phyloP scores from a whole-genome alignment of 306 rosid species.

The Prunus mira region DNA sequence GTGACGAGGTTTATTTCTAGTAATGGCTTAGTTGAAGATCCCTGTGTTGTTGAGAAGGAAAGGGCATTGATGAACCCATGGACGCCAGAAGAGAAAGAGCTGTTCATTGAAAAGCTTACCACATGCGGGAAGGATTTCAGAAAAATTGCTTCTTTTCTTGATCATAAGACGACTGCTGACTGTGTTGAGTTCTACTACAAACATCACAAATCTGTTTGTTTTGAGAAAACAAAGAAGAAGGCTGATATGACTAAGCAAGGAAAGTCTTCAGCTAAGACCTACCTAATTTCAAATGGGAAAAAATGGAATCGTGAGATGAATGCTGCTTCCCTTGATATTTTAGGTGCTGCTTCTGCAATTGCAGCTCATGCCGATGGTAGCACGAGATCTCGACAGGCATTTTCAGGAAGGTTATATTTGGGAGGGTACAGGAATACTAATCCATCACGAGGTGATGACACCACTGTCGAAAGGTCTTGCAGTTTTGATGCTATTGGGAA shows the following conservation, averaged over 20 bases:
- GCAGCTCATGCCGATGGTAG: slow-evolving; percentile 53
- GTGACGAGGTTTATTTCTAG: slow-evolving; percentile 58
- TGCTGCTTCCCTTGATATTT: slow-evolving; percentile 76
- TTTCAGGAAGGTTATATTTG: slow-evolving; percentile 41
- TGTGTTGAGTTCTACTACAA: slow-evolving; percentile 95
- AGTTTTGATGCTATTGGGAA: slow-evolving; percentile 55
- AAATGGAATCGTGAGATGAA: slow-evolving; percentile 71
- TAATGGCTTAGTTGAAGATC: slow-evolving; percentile 91
- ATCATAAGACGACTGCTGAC: slow-evolving; percentile 92
- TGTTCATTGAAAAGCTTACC: slow-evolving; percentile 67
- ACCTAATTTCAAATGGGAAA: slow-evolving; percentile 53
- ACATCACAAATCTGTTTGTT: slow-evolving; percentile 79
- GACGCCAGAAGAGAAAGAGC: slow-evolving; percentile 62
- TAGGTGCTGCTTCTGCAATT: slow-evolving; percentile 80
- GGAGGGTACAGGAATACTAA: slow-evolving; percentile 45
- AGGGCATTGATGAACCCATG: slow-evolving; percentile 81
- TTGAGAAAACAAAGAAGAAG: slow-evolving; percentile 60
- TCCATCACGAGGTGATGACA: slow-evolving; percentile 34
- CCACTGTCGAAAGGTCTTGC: slow-evolving; percentile 37
- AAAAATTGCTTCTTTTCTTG: slow-evolving; percentile 74
- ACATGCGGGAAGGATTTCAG: slow-evolving; percentile 73
- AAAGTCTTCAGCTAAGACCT: slow-evolving; percentile 48
- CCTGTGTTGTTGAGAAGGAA: slow-evolving; percentile 80
- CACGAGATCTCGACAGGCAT: slow-evolving; percentile 36
- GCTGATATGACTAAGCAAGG: slow-evolving; percentile 53